Base-by-base conservation (phyloP, 345 rosid species). In the Citrus australasica region DNA sequence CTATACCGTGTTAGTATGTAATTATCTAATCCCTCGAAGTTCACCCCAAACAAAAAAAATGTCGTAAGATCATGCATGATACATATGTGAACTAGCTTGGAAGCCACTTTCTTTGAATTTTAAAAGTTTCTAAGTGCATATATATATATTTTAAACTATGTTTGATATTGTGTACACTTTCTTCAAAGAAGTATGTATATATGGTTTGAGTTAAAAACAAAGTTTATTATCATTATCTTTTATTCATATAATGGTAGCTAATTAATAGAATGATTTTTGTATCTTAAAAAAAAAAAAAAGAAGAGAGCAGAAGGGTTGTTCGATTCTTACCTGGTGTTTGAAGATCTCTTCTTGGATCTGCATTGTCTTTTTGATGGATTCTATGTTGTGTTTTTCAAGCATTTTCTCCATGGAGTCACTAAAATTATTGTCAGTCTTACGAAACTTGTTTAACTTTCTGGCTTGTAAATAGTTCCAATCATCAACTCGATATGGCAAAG, bases 291-390 rank as follows among this genome's bases (percentile, higher is more conserved):
- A 17, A 25, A 24, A 24, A 35, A 5, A 35, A 6, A 30, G 58
- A 2, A 7, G n/a, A 58, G 9, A 33, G n/a, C 7, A 65, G 46
- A n/a, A 10, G n/a, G 11, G 22, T 27, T 25, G 10, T 33, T 7
- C 28, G 48, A 63, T 27, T 75, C 59, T 64, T 76, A 91, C 97
- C 94, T 94, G 98, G 65, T 90, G 90, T 80, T 85, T 88, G 84
- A 94, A 94, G 79, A 84, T 74, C 51, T 84, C 87, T 79, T 94
- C 97, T 27, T 94, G 98, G 78, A 87, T 80, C 90, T 88, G 94
- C 94, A 94, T 92, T 80, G 94, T 94, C 75, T 83, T 81, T 82
- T 83, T 89, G 78, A 94, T 88, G 78, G 91, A 84, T 63, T 94
- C 93, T 38, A 75, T 73, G 82, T 78, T 83, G 79, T 85, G 85